Conservation (phyloP, 768 basidiomycete genomes). For the Phlebiopsis flavidoalba region DNA sequence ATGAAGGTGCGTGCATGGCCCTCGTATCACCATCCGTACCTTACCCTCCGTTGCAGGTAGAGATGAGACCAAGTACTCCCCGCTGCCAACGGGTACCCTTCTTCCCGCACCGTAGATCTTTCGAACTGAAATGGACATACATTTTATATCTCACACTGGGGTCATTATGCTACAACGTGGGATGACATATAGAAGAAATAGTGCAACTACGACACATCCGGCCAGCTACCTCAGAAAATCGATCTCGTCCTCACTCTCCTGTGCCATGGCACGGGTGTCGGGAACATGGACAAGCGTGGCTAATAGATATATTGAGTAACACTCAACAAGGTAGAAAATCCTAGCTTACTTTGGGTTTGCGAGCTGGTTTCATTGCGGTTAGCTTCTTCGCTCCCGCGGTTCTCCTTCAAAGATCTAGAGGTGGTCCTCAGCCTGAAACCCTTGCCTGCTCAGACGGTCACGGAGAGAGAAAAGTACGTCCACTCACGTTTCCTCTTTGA, state of each 20-base stretch:
- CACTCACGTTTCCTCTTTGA: not conserved
- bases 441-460: not conserved
- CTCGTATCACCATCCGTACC: not conserved
- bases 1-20: slow-evolving; percentile 53
- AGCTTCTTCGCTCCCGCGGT: not conserved
- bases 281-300: slow-evolving; percentile 23
- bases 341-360: slow-evolving; percentile 8
- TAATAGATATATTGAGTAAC: not conserved
- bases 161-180: not conserved
- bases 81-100: slow-evolving; percentile 53
- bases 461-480: not conserved
- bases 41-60: slow-evolving; percentile 41
- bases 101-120: not conserved
- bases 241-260: slow-evolving; percentile 20
- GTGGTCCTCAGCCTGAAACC: not conserved
- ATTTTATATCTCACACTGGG: not conserved
- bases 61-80: slow-evolving; percentile 67
- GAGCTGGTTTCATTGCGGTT: not conserved
- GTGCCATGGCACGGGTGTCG: slow-evolving; percentile 9
- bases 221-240: slow-evolving; percentile 17
- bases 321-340: not conserved
- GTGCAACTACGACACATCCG: not conserved
- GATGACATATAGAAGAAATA: not conserved
- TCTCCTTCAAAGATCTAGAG: slow-evolving; percentile 10
- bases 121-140: not conserved